Conservation (phyloP, 257 asterid genomes). For the Rubia yunnanensis region DNA sequence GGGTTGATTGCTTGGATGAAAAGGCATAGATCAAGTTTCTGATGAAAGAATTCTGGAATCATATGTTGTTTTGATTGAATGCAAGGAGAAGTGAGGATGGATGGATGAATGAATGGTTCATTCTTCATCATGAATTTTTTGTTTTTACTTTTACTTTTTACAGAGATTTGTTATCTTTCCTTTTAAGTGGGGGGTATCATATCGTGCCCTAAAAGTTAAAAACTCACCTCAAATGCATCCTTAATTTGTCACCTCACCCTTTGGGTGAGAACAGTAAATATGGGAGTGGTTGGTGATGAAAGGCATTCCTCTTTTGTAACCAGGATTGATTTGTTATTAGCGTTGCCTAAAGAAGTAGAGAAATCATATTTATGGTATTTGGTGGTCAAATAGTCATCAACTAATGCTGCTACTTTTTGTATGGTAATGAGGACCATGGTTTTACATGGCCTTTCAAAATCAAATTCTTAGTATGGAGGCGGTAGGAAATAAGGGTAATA, state of each 20-base stretch:
- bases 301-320: neutral
- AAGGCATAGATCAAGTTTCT: slow-evolving; percentile 45
- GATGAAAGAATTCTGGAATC: slow-evolving; percentile 3
- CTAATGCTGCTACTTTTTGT: neutral
- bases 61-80: slow-evolving; percentile 8
- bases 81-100: slow-evolving; percentile 26
- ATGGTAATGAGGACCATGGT: neutral
- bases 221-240: neutral
- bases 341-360: slow-evolving; percentile 5
- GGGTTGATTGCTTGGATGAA: slow-evolving; percentile 66
- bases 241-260: neutral
- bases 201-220: neutral
- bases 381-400: neutral
- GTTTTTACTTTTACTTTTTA: neutral
- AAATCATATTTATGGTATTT: neutral
- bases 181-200: neutral
- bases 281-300: neutral
- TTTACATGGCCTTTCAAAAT: neutral
- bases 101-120: slow-evolving; percentile 17
- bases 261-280: neutral
- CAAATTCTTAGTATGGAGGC: too few relatives aligned
- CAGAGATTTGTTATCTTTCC: neutral
- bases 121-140: neutral
- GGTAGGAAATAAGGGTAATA: too few relatives aligned
- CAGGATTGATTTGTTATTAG: neutral